These are phyloP conservation scores for Gypsophila paniculata DNA, from an alignment of 179 eudicot genomes.

Conservation along the genomic window DNA sequence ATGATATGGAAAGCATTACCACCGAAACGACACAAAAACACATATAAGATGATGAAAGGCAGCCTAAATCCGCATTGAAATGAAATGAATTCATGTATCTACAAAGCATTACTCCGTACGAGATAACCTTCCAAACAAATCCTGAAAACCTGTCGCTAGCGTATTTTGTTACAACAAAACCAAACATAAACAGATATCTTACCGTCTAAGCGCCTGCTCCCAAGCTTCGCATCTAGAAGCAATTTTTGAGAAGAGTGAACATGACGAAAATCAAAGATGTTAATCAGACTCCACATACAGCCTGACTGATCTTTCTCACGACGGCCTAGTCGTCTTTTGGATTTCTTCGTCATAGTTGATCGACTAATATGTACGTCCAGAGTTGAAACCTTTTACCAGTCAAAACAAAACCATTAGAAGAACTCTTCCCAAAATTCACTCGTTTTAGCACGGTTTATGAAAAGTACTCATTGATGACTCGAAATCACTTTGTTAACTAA, in stretches of 20 bases:
- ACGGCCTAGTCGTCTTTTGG: constrained; percentile 36
- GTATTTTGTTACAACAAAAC: neutral
- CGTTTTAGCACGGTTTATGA: too few species aligned
- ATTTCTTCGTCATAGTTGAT: constrained; percentile 54
- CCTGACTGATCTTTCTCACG: constrained; percentile 54
- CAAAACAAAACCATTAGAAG: constrained; percentile 7
- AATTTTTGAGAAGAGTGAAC: constrained; percentile 49
- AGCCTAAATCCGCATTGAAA: too few species aligned
- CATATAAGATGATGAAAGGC: too few species aligned
- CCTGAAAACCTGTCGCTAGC: neutral
- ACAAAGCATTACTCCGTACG: neutral
- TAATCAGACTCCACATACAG: constrained; percentile 72
- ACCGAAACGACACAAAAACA: too few species aligned
- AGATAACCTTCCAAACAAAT: constrained; percentile 1
- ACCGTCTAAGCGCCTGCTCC: constrained; percentile 50
- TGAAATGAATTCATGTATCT: too few species aligned
- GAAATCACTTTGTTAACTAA: neutral
- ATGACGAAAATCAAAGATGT: constrained; percentile 63
- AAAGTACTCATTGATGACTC: neutral
- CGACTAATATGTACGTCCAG: constrained; percentile 10
- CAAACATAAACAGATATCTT: constrained; percentile 18
- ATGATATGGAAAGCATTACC: too few species aligned
- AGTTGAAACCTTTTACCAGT: neutral
- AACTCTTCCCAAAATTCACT: neutral
- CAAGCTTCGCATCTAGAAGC: constrained; percentile 51